Base-by-base conservation (phyloP, 306 rosid genomes). In the Lathyrus oleraceus region DNA sequence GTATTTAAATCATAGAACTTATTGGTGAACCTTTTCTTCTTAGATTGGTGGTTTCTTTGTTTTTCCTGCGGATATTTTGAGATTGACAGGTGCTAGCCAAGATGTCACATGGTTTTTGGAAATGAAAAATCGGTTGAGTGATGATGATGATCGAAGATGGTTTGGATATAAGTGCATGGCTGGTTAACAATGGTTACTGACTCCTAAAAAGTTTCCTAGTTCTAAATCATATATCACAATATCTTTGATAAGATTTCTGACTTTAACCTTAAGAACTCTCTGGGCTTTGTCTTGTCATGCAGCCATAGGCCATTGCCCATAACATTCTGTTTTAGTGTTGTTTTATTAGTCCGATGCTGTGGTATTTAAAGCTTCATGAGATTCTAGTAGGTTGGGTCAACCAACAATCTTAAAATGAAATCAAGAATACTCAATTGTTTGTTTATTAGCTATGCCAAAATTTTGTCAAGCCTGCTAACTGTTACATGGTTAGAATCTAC, bases 141-240 rank as follows among this genome's bases (percentile, higher is more conserved):
- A 70, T 45, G 64, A 70, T 45, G 64, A 70, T 45, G 57, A 56
- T 48, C 0, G 21, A 13, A 74, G 75, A 25, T 71, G 65, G 30
- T 52, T 61, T 63, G 20, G 42, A 44, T 27, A 25, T 61, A 27
- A 5, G 10, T 36, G 39, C 8, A 7, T 35, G 39, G 10, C 7
- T 35, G 77, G 76, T 74, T 69, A 45, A 16, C 53, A 17, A 75
- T 65, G 27, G 63, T 65, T 67, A 52, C 21, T 10, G 75, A 51
- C 70, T 47, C 76, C 23, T 47, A 20, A 2, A 12, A 27, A 53
- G 1, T 27, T 67, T 32, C 13, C 45, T 21, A 5, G 14, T 70
- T 48, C 67, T 47, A 45, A 61, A 67, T 42, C 40, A 42, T 63
- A 51, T 56, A 16, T 51, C 27, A 17, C 54, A 0, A 45, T 51